Evolutionary conservation across 2,329 filamentous ascomycete species (phyloP).

Genomic region (Penicillium sp.): DNA sequence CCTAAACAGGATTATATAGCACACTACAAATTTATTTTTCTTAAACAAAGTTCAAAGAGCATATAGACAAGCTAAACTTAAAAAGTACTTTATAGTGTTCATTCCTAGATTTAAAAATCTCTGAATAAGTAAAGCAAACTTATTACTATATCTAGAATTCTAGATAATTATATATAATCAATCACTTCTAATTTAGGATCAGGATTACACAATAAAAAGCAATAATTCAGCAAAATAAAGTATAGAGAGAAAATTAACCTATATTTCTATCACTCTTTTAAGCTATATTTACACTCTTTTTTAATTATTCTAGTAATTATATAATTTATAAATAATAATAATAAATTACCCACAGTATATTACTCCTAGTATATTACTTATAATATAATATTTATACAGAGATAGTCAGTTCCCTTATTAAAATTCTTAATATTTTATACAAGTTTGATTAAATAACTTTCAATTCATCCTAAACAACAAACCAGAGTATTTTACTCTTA

Average conservation of each 20-base stretch:
- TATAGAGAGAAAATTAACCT: no score
- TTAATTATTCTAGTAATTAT: background rate
- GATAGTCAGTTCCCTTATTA: background rate
- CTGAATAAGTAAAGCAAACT: no score
- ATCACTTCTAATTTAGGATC: background rate
- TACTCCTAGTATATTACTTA: background rate
- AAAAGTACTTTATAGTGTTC: no score
- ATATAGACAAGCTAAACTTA: no score
- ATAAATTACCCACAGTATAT: background rate
- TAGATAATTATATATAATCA: no score
- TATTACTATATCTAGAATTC: no score
- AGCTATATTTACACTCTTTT: background rate
- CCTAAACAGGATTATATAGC: no score
- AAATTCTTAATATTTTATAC: background rate
- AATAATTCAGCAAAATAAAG: background rate
- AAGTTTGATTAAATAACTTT: background rate
- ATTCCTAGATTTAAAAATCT: no score
- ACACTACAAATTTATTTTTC: no score
- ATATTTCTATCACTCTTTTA: background rate
- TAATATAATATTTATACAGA: background rate
- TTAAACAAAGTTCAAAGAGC: no score
- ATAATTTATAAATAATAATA: background rate
- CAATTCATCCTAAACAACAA: background rate
- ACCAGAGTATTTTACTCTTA: background rate
- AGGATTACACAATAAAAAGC: background rate